Base-by-base conservation (phyloP, 2,329 filamentous ascomycete genomes). In the Penicillium polonicum region DNA sequence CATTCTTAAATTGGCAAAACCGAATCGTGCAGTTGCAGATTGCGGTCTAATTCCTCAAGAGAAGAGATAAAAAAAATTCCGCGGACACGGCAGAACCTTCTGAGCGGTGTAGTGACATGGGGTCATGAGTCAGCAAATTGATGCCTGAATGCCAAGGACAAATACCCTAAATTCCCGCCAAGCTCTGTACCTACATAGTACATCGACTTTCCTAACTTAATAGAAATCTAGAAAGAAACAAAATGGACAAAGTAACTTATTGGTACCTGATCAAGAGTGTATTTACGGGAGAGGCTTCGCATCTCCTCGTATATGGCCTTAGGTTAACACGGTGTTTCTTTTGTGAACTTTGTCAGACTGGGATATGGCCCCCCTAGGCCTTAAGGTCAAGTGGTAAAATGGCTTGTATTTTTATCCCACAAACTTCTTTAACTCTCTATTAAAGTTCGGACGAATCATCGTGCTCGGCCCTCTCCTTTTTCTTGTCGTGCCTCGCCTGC, bases 1-100 rank as follows among this genome's bases (percentile, higher is more conserved):
- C 77, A 79, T 79, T 54, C 55, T 61, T 63, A 58, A 51, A 53
- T n/a, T 60, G 60, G 62, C 53, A 63, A 65, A 55, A 60, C 63
- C 65, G 63, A 68, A 62, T 62, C 57, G 57, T 64, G 56, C 59
- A 56, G 63, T 65, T 65, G 55, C 60, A 61, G 58, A 65, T 62
- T 65, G 63, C 65, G 57, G 61, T 64, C 59, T 64, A 68, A 65
- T 64, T 52, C 65, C 61, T 62, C 65, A 64, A 66, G 62, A 63
- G 61, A 64, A 67, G 61, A 62, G 62, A 66, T 63, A 61, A 60
- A 59, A 53, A 64, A 66, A 65, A 66, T 63, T 62, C 64, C 59
- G 61, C 63, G 58, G 59, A 57, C 55, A 38, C 53, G 65, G 64
- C 64, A 66, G 62, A 66, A 66, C 42, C 17, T 49, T 1, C 4